These are phyloP conservation scores for Decorospora gaudefroyi DNA, from an alignment of 2,329 filamentous ascomycete genomes.

Conservation along the genomic window DNA sequence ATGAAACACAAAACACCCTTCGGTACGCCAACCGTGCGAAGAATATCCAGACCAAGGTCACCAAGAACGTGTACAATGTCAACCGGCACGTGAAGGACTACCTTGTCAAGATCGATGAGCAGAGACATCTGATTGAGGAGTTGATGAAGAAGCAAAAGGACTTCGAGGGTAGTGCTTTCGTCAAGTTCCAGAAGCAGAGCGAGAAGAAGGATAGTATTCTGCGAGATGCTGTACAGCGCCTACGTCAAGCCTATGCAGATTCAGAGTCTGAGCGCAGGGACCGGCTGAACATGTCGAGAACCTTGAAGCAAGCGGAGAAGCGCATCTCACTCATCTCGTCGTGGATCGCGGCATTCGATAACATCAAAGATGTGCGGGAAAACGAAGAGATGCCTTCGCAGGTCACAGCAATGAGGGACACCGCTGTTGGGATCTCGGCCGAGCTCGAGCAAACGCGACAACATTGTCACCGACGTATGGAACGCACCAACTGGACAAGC, in stretches of 20 bases:
- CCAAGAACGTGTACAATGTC: conserved; percentile 98
- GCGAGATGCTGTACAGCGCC: conserved; percentile 76
- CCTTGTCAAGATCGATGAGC: conserved; percentile 98
- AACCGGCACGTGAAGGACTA: conserved; percentile 99
- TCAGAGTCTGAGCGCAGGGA: conserved; percentile 77
- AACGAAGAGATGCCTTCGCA: conserved; percentile 68
- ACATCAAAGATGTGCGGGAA: conserved; percentile 72
- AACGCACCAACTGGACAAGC: conserved; percentile 83
- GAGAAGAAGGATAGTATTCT: conserved; percentile 79
- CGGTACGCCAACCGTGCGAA: conserved; percentile 97
- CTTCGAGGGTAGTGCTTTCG: conserved; percentile 76
- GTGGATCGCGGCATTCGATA: conserved; percentile 92
- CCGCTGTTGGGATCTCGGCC: conserved; percentile 81
- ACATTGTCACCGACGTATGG: conserved; percentile 83
- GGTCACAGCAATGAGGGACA: conserved; percentile 73
- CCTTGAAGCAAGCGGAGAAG: conserved; percentile 78
- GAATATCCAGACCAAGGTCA: conserved; percentile 99
- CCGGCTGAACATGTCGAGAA: conserved; percentile 77
- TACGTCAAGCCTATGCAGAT: conserved; percentile 83
- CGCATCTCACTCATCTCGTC: conserved; percentile 83
- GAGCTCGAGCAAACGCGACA: conserved; percentile 90
- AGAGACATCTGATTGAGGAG: conserved; percentile 95
- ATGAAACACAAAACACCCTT: conserved; percentile 97
- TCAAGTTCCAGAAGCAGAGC: conserved; percentile 87
- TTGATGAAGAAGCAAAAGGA: conserved; percentile 92